phyloP scores from a whole-genome alignment of 768 basidiomycete species.

The Podaxis sp. region DNA sequence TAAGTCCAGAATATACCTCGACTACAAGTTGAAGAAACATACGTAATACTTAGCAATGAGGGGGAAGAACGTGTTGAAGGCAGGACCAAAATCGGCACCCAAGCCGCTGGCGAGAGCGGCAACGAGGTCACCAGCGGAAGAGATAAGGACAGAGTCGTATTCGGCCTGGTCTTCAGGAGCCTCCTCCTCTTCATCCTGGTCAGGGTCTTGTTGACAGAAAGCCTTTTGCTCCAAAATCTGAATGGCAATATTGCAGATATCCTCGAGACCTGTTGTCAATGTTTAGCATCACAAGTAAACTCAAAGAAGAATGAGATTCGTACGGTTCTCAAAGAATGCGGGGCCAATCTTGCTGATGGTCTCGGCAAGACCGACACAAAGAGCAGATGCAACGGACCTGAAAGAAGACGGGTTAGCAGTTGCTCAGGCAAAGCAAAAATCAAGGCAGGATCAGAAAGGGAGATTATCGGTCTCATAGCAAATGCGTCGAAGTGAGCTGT shows the following conservation, averaged over 20 bases:
- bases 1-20: neutral
- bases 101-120: constrained; percentile 82
- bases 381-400: constrained; percentile 83
- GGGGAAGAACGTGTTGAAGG: constrained; percentile 86
- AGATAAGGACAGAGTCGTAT: constrained; percentile 94
- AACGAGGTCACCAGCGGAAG: constrained; percentile 92
- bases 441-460: constrained; percentile 32
- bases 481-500: constrained; percentile 80
- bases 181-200: constrained; percentile 85
- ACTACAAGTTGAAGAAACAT: constrained; percentile 30
- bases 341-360: constrained; percentile 92
- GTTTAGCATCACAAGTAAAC: constrained; percentile 9
- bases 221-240: constrained; percentile 93
- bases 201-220: constrained; percentile 94
- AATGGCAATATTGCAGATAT: constrained; percentile 76
- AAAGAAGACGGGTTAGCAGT: constrained; percentile 22
- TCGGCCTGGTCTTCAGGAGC: constrained; percentile 90
- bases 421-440: constrained; percentile 12
- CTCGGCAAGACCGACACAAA: constrained; percentile 89
- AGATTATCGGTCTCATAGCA: constrained; percentile 55
- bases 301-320: constrained; percentile 28
- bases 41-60: constrained; percentile 92
- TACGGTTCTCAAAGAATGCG: constrained; percentile 77
- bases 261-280: constrained; percentile 57
- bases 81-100: constrained; percentile 79